A percentile compares a stretch with the other conserved stretches of the same genome.
These are phyloP conservation scores for Porpolomopsis calyptriformis DNA, from an alignment of 768 basidiomycete species.

Conservation along the genomic window DNA sequence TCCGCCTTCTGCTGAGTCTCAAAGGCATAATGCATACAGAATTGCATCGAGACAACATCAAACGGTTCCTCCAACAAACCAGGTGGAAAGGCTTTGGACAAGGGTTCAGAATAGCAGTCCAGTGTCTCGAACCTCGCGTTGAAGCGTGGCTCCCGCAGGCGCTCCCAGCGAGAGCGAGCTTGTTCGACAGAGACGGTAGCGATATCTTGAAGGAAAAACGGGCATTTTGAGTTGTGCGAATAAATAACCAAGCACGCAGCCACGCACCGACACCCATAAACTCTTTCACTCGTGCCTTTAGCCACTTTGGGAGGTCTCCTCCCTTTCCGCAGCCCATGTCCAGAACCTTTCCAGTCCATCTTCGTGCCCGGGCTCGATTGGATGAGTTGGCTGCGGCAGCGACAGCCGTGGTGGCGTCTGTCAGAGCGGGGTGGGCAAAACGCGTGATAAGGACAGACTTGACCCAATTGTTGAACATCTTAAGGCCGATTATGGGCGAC, in stretches of 20 bases:
- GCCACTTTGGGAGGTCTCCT: constrained; percentile 94
- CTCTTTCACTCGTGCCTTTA: constrained; percentile 70
- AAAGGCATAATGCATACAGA: constrained; percentile 99
- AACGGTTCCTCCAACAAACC: constrained; percentile 57
- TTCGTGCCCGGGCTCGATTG: no score
- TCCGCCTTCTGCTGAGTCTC: constrained; percentile 79
- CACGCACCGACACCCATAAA: constrained; percentile 69
- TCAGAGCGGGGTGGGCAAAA: constrained; percentile 67
- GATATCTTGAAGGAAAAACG: constrained; percentile 48
- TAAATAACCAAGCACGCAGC: neutral
- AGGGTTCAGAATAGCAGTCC: constrained; percentile 76
- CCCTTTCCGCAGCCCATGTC: constrained; percentile 99
- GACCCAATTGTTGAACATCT: constrained; percentile 99
- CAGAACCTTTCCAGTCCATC: constrained; percentile 61
- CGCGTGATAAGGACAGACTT: constrained; percentile 93
- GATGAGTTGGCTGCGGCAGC: no score
- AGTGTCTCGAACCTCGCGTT: constrained; percentile 73
- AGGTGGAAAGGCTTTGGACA: constrained; percentile 59
- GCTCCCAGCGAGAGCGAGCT: constrained; percentile 63
- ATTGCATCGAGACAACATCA: constrained; percentile 97
- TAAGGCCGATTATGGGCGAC: constrained; percentile 93
- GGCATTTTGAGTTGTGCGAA: constrained; percentile 7
- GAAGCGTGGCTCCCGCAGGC: constrained; percentile 44
- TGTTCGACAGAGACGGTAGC: constrained; percentile 83
- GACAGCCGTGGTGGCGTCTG: constrained; percentile 24